Evolutionary conservation across 371 early-diverging fungal genomes (phyloP), one percentile per base, ranked within the genome.

Genomic region (Fennellomyces sp.): DNA sequence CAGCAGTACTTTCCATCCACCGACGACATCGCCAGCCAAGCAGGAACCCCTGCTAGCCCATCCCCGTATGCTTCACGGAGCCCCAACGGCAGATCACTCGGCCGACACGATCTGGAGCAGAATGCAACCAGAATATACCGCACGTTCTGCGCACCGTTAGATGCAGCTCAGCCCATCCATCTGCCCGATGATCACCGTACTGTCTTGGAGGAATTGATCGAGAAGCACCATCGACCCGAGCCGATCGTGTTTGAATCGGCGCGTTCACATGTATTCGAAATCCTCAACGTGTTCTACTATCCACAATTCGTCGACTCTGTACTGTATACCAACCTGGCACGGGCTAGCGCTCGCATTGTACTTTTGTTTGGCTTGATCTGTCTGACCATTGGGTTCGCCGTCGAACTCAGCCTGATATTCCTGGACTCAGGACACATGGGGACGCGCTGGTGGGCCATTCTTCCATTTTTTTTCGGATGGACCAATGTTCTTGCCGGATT

Each of bases 161-260:
- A 80, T 50, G 73, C 78, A 4, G 76, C 77, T 15, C 70, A 72
- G 19, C 69, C 64, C 12, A 73, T 81, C 12, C 75, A 72, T 55
- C 45, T 81, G 13, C 81, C 81, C 3, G 74, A 77, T 11, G 81
- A 81, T 30, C 70, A 81, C 49, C 66, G 80, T 35, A 36, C 61
- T 19, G 80, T 73, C 2, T 50, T 80, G 26, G 72, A 80, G 31
- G 66, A 68, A n/a, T 27, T 77, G 28, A 56, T 81, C 30, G 76
- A 75, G 38, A 63, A 65, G 19, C 70, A 78, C 19, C 69, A 73
- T 26, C 68, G 77, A 25, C 77, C 81, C 12, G 81, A 81, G 26
- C 81, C 81, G 8, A 31, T 73, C 15, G 72, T 81, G 2, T 81
- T 78, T 66, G 76, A 81, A 29, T 77, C 81, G 26, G 76, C 81